Conservation (phyloP, 1,284 basidiomycete genomes). For the Marasmius tenuissimus region DNA sequence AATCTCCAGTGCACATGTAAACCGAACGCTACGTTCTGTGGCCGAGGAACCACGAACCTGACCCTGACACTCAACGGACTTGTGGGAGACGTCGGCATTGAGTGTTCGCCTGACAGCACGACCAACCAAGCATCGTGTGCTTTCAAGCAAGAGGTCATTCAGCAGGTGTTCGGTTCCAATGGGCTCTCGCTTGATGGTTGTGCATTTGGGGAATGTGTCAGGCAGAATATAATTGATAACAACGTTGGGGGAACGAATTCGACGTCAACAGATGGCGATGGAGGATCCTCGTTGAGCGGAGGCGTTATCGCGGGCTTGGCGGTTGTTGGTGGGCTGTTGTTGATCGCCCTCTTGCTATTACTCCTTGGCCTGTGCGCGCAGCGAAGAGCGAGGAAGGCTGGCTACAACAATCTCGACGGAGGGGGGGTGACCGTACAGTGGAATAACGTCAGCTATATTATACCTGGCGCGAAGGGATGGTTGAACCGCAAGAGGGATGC, state of each 20-base stretch:
- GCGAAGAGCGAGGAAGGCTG: conserved; percentile 54
- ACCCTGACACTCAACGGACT: conserved; percentile 61
- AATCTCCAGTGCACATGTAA: conserved; percentile 76
- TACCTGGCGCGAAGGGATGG: conserved; percentile 32
- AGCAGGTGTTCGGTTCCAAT: conserved; percentile 65
- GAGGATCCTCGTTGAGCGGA: conserved; percentile 58
- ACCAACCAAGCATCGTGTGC: conserved; percentile 59
- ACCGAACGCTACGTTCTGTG: conserved; percentile 72
- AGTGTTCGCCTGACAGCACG: conserved; percentile 53
- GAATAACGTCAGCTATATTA: conserved; percentile 68
- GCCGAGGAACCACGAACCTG: conserved; percentile 51
- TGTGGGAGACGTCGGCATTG: conserved; percentile 59
- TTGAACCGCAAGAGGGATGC: conserved; percentile 13
- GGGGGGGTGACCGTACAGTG: conserved; percentile 69
- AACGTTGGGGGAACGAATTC: conserved; percentile 43
- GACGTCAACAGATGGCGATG: conserved; percentile 22
- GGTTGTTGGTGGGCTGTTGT: conserved; percentile 71
- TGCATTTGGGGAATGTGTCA: conserved; percentile 83
- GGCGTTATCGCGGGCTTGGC: conserved; percentile 89
- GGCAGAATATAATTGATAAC: conserved; percentile 73
- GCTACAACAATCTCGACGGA: conserved; percentile 33
- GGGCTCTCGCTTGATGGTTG: conserved; percentile 76
- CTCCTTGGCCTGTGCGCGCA: conserved; percentile 63
- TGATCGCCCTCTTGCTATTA: conserved; percentile 56
- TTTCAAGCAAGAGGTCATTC: conserved; percentile 73